Evolutionary conservation across 805 yeast genomes (phyloP), one percentile per base, ranked within the genome.

Genomic region (Wickerhamiella kurtzmanii): DNA sequence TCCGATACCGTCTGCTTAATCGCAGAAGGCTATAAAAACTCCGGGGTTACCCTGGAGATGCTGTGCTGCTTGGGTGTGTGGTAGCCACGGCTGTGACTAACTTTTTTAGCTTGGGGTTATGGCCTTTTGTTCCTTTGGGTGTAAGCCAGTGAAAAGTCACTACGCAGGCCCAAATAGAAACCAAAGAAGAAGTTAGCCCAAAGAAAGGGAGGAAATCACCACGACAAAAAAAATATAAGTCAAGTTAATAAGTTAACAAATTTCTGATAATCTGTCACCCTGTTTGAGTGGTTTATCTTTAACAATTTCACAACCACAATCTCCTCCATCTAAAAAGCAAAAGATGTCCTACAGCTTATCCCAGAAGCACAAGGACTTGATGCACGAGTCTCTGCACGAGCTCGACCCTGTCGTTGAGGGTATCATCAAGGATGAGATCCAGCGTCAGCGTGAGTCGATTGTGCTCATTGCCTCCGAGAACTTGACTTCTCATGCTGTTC

Each of bases 401-500:
- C 50, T 50, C 49, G 72, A 68, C 57, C 70, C 71, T 40, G 68
- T 63, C 53, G 72, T 68, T 47, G 65, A 58, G 46, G 50, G 52
- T 44, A 68, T 68, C 60, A 57, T 68, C 58, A 58, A 62, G 59
- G 82, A 80, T 64, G 98, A 92, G 70, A 81, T 80, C 63, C 72
- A 72, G 56, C 86, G 98, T 73, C 98, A 92, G 74, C 81, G 78
- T 66, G 87, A 84, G 67, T 88, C 96, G 40, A 82, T 92, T 58
- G 89, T 85, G 42, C 76, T 92, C 65, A 92, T 92, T 66, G 95
- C 98, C 28, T 84, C 95, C 47, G 98, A 92, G 72, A 92, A 92
- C 70, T 88, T 89, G 73, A 92, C 98, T 48, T 83, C 96, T 47
- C 82, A 82, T 57, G 83, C 97, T 38, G 98, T 92, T 42, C 83